Base-by-base conservation (phyloP, 2,329 filamentous ascomycete genomes). In the Aphanoascus verrucosus region DNA sequence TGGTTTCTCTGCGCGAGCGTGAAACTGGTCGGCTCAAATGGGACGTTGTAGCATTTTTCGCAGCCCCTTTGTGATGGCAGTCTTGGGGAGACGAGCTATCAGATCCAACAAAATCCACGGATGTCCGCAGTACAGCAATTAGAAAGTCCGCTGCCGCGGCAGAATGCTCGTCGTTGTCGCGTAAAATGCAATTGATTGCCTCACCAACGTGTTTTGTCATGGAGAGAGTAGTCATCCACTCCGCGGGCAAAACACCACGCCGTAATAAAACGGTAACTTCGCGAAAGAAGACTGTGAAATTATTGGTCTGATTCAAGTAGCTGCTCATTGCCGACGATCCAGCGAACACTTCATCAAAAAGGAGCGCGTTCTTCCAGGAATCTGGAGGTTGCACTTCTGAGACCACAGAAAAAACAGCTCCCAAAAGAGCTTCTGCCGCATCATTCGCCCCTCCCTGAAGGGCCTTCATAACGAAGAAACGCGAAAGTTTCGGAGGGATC, bases 211-310 rank as follows among this genome's bases (percentile, higher is more conserved):
- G 69, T 5, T 57, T 56, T 42, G 66, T 70, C 67, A 69, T 69
- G 12, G 57, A 53, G 15, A 58, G 64, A 12, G 69, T 71, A 40
- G 69, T 67, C 64, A 72, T 66, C 68, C 70, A 72, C 54, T 72
- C 67, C 14, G 65, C 60, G 9, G 69, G 67, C 11, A 72, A 17
- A 3, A 59, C 59, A 5, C 63, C 60, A 17, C 64, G 62, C n/a
- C 55, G 38, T 32, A 72, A 59, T 49, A 72, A 64, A 35, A 60
- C 62, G n/a, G 65, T 59, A 48, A 72, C 40, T 49, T 70, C 66
- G 61, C 59, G 46, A 66, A 69, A 19, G 65, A 59, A 54, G 62
- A 72, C 40, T 63, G 63, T 38, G 60, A 63, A 28, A 37, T 41
- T 50, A 20, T 28, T 17, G 56, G 49, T 32, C 43, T 48, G 34